Conservation (phyloP, 257 asterid species). For the Lithospermum erythrorhizon region DNA sequence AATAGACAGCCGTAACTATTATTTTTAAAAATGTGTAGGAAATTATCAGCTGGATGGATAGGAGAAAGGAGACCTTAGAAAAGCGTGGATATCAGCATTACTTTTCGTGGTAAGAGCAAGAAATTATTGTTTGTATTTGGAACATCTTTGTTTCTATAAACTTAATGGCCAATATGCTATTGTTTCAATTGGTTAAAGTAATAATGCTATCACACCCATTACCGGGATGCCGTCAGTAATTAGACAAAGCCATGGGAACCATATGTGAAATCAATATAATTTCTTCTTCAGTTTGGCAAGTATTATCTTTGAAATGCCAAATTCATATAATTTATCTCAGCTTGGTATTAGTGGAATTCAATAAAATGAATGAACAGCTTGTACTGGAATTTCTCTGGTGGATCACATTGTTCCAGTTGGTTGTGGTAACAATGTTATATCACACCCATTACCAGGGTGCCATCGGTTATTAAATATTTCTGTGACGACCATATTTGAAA, state of each 20-base stretch:
- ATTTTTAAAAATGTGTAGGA: slow-evolving; percentile 35
- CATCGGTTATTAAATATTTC: background rate
- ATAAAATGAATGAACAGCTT: background rate
- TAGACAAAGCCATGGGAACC: background rate
- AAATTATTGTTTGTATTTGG: background rate
- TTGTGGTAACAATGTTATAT: background rate
- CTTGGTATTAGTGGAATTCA: no score
- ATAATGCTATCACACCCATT: background rate
- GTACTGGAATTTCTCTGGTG: background rate
- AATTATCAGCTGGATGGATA: slow-evolving; percentile 62
- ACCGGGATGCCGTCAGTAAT: background rate
- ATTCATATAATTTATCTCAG: no score
- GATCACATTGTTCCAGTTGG: background rate
- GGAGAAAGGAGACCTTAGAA: slow-evolving; percentile 40
- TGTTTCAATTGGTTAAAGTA: background rate
- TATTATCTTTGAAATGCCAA: background rate
- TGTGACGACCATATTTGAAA: background rate
- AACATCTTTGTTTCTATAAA: background rate
- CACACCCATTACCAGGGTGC: background rate
- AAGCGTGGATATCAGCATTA: slow-evolving; percentile 55
- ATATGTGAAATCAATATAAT: background rate
- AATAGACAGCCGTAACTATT: slow-evolving; percentile 4
- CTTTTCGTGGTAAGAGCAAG: slow-evolving; percentile 53
- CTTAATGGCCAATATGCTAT: background rate
- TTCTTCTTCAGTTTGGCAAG: background rate